phyloP scores from a whole-genome alignment of 2,329 filamentous ascomycete species.

The Cladosporium austrohemisphaericum region DNA sequence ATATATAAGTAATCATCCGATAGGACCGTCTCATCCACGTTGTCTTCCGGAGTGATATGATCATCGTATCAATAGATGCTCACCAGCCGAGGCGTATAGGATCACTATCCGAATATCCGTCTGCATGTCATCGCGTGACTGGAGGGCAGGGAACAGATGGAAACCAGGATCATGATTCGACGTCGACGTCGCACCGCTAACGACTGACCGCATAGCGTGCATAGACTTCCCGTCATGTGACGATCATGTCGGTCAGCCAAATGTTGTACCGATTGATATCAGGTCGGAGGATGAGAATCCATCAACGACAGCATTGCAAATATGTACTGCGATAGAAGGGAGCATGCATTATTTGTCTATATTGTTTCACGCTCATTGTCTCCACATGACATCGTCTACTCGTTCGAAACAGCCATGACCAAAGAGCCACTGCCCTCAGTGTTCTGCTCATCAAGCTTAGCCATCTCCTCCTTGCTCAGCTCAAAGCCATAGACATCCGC shows the following conservation, averaged over 20 bases:
- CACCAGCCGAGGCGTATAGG: too few relatives aligned
- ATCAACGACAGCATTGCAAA: too few relatives aligned
- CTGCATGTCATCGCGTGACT: too few relatives aligned
- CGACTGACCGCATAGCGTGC: conserved; percentile 9
- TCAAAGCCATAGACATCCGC: conserved; percentile 59
- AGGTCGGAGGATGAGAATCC: too few relatives aligned
- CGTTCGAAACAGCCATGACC: conserved; percentile 32
- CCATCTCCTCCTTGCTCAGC: conserved; percentile 56
- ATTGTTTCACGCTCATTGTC: neutral
- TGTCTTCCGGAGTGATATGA: too few relatives aligned
- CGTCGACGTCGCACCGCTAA: conserved; percentile 3
- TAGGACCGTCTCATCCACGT: too few relatives aligned
- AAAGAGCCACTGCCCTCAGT: conserved; percentile 31
- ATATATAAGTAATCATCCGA: too few relatives aligned
- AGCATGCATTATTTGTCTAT: too few relatives aligned
- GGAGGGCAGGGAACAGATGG: neutral
- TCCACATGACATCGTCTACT: neutral
- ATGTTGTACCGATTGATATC: too few relatives aligned
- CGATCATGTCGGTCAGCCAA: neutral
- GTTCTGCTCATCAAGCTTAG: conserved; percentile 49
- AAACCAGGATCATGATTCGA: conserved; percentile 1
- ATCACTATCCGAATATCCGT: too few relatives aligned
- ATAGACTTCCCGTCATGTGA: conserved; percentile 8
- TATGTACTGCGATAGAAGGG: too few relatives aligned
- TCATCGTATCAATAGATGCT: too few relatives aligned